Base-by-base conservation (phyloP, 345 rosid species). In the Salix brachista region DNA sequence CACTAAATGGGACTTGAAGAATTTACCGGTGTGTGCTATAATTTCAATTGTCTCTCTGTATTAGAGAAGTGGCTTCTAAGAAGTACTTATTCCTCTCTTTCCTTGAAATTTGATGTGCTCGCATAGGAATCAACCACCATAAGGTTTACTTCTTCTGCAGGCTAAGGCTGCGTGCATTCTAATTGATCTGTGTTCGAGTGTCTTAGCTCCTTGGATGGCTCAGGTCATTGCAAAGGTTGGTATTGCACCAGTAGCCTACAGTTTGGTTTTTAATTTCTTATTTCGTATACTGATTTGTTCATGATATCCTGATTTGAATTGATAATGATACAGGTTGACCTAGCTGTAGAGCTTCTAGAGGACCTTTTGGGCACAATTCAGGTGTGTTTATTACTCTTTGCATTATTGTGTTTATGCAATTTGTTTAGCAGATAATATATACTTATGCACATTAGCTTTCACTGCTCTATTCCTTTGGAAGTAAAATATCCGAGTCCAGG, bases 151-250 rank as follows among this genome's bases (percentile, higher is more conserved):
- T 77, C 73, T 80, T 85, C 64, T 69, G 69, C 91, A 92, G 97
- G 93, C 91, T 70, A 92, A 90, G 86, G 94, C 93, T 70, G 94
- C 97, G 62, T 90, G 97, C 77, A 82, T 92, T 77, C 78, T 92
- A 65, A 86, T 92, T 78, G 97, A 92, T 83, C 85, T 92, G 32
- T 92, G 97, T 81, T 90, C 91, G 64, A 83, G 90, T 48, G 88
- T 86, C 73, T 82, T 92, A 67, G 92, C 93, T n/a, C 91, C 97
- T 74, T 92, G 97, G 97, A 82, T 86, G 79, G 75, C 84, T 74
- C 90, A 87, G 73, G 89, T 90, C 81, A 87, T 88, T 82, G 91
- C 92, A 66, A 92, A 92, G 97, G 97, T 92, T 78, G 69, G 84
- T 78, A 71, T 65, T 78, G 58, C 68, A 66, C 21, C 46, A 19